A percentile compares a stretch with the other conserved stretches of the same genome.
These are phyloP conservation scores for Eurotiales sp. DNA, from an alignment of 2,329 filamentous ascomycete species.

Conservation along the genomic window DNA sequence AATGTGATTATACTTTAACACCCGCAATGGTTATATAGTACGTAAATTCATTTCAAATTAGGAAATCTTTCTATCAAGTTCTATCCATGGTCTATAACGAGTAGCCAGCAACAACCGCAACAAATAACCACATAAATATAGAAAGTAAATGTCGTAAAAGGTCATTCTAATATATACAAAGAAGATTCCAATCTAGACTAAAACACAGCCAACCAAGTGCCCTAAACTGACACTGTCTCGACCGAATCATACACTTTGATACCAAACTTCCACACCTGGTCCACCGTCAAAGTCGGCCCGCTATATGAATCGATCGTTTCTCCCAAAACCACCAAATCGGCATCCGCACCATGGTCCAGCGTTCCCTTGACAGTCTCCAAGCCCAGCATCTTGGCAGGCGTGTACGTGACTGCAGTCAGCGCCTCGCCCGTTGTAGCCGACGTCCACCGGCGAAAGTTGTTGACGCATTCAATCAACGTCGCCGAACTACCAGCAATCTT, in stretches of 20 bases:
- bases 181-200: background rate
- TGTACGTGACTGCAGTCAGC: slow-evolving; percentile 38
- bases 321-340: slow-evolving; percentile 38
- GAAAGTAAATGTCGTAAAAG: background rate
- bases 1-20: too few relatives aligned
- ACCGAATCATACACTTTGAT: slow-evolving; percentile 36
- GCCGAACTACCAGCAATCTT: slow-evolving; percentile 68
- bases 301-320: slow-evolving; percentile 30
- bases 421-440: slow-evolving; percentile 37
- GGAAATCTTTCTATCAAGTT: background rate
- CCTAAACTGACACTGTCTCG: slow-evolving; percentile 6
- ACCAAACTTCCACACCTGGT: slow-evolving; percentile 44
- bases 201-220: background rate
- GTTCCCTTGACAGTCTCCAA: slow-evolving; percentile 37
- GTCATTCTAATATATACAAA: background rate
- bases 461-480: slow-evolving; percentile 42
- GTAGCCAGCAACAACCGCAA: too few relatives aligned
- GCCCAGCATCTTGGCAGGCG: slow-evolving; percentile 37
- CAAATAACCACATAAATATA: background rate
- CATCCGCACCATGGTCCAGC: slow-evolving; percentile 38
- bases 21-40: too few relatives aligned
- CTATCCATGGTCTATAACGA: background rate
- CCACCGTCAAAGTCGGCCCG: slow-evolving; percentile 32
- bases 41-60: too few relatives aligned
- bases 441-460: slow-evolving; percentile 43